phyloP scores from a whole-genome alignment of 2,329 filamentous ascomycete genomes.

The Aspergillus texensis region DNA sequence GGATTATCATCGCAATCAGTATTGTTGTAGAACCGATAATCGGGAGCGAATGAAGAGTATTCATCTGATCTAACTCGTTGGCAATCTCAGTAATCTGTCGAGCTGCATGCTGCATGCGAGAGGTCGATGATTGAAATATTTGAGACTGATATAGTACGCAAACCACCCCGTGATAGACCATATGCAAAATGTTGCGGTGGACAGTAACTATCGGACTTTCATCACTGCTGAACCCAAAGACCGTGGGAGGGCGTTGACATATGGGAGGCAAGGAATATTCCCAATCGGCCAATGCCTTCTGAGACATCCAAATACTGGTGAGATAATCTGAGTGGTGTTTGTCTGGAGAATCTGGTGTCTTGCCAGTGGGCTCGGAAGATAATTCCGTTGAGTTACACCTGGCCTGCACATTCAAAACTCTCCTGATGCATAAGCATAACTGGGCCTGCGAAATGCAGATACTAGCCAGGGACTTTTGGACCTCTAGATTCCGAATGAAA shows the following conservation, averaged over 20 bases:
- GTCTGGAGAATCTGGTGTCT: background rate
- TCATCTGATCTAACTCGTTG: background rate
- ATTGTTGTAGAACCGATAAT: background rate
- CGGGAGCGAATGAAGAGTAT: background rate
- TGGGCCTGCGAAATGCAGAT: background rate
- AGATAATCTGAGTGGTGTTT: background rate
- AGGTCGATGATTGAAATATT: background rate
- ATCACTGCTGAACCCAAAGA: background rate
- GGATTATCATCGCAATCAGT: constrained; percentile 3
- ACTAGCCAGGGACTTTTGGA: background rate
- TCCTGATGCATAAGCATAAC: background rate
- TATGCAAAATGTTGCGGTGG: background rate
- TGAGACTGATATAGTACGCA: background rate
- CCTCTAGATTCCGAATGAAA: background rate
- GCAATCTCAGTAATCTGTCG: background rate
- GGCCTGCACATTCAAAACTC: background rate
- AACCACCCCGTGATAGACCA: background rate
- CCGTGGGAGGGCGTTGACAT: background rate
- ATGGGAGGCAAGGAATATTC: background rate
- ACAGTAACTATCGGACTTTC: background rate
- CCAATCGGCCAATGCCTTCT: background rate
- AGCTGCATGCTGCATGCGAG: background rate
- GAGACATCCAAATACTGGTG: background rate
- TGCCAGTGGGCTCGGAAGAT: background rate
- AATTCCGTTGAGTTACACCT: background rate